Evolutionary conservation across 495 filamentous ascomycete genomes (phyloP).

Genomic region (Aspergillus asperescens): DNA sequence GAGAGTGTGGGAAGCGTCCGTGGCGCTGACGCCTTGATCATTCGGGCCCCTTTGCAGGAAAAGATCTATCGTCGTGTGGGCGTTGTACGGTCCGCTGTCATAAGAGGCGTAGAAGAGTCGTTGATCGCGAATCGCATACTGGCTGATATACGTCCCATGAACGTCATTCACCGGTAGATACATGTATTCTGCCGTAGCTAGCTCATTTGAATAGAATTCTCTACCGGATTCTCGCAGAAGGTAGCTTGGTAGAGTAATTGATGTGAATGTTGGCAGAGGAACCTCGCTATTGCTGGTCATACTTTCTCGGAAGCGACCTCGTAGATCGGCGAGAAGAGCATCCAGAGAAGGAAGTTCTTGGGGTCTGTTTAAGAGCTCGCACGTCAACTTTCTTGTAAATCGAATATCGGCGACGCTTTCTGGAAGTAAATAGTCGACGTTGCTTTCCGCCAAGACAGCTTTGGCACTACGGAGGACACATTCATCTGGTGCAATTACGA

Average conservation of each 20-base stretch:
- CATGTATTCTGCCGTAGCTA: conserved; percentile 31
- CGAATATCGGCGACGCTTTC: conserved; percentile 39
- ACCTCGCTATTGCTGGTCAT: neutral
- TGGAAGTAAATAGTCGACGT: conserved; percentile 40
- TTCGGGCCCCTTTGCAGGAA: conserved; percentile 24
- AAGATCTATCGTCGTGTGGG: conserved; percentile 27
- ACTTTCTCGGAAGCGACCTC: conserved; percentile 13
- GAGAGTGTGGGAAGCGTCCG: neutral
- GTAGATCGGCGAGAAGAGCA: conserved; percentile 20
- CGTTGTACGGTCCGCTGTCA: conserved; percentile 32
- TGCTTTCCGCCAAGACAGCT: conserved; percentile 26
- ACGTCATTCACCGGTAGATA: conserved; percentile 29
- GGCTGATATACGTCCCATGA: conserved; percentile 22
- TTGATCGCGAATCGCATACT: conserved; percentile 29
- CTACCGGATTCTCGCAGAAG: neutral
- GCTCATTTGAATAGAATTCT: neutral
- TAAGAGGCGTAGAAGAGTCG: conserved; percentile 28
- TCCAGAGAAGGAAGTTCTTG: conserved; percentile 8
- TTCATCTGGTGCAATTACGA: conserved; percentile 13
- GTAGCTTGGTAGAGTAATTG: conserved; percentile 27
- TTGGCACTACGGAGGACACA: conserved; percentile 27
- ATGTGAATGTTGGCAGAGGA: conserved; percentile 29
- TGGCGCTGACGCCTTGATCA: neutral
- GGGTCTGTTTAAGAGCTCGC: conserved; percentile 18
- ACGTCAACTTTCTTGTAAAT: conserved; percentile 34